Evolutionary conservation across 345 rosid genomes (phyloP), one percentile per base, ranked within the genome.

Genomic region (Eucalyptus guilfoylei): DNA sequence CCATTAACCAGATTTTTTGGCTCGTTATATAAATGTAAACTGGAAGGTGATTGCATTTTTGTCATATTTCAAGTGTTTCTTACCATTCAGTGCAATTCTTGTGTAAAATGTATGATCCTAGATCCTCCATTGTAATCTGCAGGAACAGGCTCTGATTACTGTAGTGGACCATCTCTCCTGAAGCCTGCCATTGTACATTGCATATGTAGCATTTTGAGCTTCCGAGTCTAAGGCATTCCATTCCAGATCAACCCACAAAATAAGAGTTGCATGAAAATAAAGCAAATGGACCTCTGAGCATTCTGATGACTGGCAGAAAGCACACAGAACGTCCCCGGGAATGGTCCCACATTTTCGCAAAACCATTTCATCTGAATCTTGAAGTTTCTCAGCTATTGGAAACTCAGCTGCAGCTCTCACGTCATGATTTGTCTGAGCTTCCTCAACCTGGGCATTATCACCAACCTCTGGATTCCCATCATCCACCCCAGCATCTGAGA

Each of bases 51-150:
- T 32, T 28, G 58, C 9, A 5, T 49, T 26, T 34, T 86, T 32
- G 49, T 49, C 58, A 48, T 86, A 32, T 67, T 67, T 67, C 40
- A 32, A 15, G 42, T 15, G 54, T 54, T 52, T 37, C 93, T 95
- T 94, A 97, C 99, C 99, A 97, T 93, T 97, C 97, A 28, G 94
- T 92, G 90, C 99, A 98, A 89, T 93, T 95, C 93, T 91, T 95
- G 93, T 96, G 98, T 58, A n/a, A 93, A 93, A 91, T 98, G 97
- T 91, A 95, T 91, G 89, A 94, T 90, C 94, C 93, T 93, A 88
- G 93, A 93, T 89, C 96, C 94, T 86, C 90, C 94, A 89, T 69
- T 86, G 87, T 92, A 89, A 91, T 93, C 95, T 87, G 92, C 94
- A 91, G 95, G 92, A 60, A 96, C 97, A 86, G 95, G 92, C 88